A percentile compares a stretch with the other conserved stretches of the same genome.
These are phyloP conservation scores for Phytophthora megakarya DNA, from an alignment of 352 stramenopile genomes.

Conservation along the genomic window DNA sequence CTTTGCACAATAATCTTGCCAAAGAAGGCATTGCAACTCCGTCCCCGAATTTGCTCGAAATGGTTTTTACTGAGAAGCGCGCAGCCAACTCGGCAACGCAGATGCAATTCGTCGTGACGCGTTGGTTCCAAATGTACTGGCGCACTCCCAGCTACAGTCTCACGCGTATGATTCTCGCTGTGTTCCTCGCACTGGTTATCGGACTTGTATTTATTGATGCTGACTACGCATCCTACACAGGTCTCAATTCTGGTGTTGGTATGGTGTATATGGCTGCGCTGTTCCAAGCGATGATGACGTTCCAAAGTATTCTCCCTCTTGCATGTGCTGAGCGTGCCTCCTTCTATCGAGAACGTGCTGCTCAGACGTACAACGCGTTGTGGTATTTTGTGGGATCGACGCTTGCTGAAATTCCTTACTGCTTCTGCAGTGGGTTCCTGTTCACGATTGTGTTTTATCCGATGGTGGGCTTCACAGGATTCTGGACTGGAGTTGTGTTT, in stretches of 20 bases:
- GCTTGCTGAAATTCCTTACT: slow-evolving; percentile 52
- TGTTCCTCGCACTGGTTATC: slow-evolving; percentile 40
- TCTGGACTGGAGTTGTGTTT: slow-evolving; percentile 22
- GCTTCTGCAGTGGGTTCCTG: slow-evolving; percentile 34
- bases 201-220: slow-evolving; percentile 54
- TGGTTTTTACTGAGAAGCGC: slow-evolving; percentile 39
- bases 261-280: slow-evolving; percentile 82
- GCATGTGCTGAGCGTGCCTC: slow-evolving; percentile 44
- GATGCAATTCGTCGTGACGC: slow-evolving; percentile 31
- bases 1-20: slow-evolving; percentile 19
- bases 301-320: slow-evolving; percentile 74
- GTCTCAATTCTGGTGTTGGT: slow-evolving; percentile 56
- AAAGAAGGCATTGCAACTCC: slow-evolving; percentile 36
- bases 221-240: slow-evolving; percentile 24
- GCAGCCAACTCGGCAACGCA: slow-evolving; percentile 32
- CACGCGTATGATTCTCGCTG: slow-evolving; percentile 40
- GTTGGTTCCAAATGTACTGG: slow-evolving; percentile 39
- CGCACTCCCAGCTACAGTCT: slow-evolving; percentile 18
- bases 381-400: slow-evolving; percentile 48
- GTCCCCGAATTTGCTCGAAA: slow-evolving; percentile 26
- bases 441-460: slow-evolving; percentile 44
- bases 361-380: slow-evolving; percentile 17
- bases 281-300: slow-evolving; percentile 79
- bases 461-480: slow-evolving; percentile 21
- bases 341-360: slow-evolving; percentile 13